phyloP scores from a whole-genome alignment of 2,329 filamentous ascomycete genomes.

The Colletotrichum sp. region DNA sequence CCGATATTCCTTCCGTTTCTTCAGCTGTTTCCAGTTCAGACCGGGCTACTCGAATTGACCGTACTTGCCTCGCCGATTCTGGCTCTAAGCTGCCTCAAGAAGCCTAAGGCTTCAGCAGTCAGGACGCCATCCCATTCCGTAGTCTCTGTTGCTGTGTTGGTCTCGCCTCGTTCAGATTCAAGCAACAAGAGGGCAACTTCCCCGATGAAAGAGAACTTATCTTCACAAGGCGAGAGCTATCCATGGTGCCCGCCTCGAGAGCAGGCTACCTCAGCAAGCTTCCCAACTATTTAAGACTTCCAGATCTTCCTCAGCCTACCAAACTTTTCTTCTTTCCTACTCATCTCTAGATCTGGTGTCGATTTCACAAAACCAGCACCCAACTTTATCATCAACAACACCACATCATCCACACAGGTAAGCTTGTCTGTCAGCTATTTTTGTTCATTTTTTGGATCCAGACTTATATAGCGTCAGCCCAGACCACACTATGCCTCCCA shows the following conservation, averaged over 20 bases:
- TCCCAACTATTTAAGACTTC: neutral
- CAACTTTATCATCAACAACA: neutral
- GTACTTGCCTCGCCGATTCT: neutral
- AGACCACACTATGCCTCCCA: slow-evolving; percentile 33
- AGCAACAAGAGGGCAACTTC: neutral
- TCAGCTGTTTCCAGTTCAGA: neutral
- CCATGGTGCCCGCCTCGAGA: neutral
- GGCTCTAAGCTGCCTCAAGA: neutral
- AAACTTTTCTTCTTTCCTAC: neutral
- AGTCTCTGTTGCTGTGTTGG: neutral
- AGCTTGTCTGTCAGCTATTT: neutral
- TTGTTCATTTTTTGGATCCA: neutral
- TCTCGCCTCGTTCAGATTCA: neutral
- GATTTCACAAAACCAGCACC: neutral
- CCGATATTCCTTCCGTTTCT: neutral
- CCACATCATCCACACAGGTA: neutral
- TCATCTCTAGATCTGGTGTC: neutral
- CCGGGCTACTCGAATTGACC: neutral
- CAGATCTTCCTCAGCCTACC: neutral
- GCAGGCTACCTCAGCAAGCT: neutral
- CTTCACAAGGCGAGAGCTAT: neutral
- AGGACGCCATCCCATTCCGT: neutral
- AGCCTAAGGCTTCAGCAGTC: neutral
- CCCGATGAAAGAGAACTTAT: neutral
- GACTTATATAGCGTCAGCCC: neutral